These are phyloP conservation scores for Vishniacozyma victoriae DNA, from an alignment of 768 basidiomycete genomes.

Conservation along the genomic window DNA sequence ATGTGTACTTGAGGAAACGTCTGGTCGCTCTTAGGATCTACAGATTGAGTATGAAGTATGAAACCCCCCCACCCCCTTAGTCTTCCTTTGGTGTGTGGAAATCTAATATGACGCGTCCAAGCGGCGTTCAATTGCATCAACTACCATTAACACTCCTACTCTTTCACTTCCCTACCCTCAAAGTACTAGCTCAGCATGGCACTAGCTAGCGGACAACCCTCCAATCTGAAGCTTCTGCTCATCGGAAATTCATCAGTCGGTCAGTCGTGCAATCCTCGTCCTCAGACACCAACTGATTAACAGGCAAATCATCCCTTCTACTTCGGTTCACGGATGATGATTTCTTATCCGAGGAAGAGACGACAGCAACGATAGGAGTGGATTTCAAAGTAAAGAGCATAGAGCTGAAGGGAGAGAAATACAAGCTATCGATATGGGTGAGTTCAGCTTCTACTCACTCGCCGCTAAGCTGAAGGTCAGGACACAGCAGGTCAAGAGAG, in stretches of 20 bases:
- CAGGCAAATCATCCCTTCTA: constrained; percentile 59
- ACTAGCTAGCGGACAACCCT: not conserved
- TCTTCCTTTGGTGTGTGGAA: too few species aligned
- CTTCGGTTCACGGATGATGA: constrained; percentile 95
- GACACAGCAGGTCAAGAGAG: constrained; percentile 96
- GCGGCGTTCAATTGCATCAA: too few species aligned
- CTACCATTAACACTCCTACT: too few species aligned
- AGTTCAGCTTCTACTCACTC: constrained; percentile 27
- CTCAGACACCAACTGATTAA: not conserved
- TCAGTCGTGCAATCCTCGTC: constrained; percentile 53
- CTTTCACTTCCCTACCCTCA: too few species aligned
- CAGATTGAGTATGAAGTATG: too few species aligned
- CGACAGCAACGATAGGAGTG: constrained; percentile 48
- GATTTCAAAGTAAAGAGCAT: constrained; percentile 49
- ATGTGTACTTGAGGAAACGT: too few species aligned
- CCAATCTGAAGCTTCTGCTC: constrained; percentile 45
- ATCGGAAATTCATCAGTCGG: constrained; percentile 60
- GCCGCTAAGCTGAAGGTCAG: constrained; percentile 48
- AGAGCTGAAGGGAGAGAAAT: constrained; percentile 41
- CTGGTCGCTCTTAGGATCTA: too few species aligned
- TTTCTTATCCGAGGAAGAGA: constrained; percentile 70
- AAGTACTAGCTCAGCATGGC: constrained; percentile 5
- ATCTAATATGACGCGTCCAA: too few species aligned
- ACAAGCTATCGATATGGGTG: constrained; percentile 94
- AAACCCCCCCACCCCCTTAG: too few species aligned